These are phyloP conservation scores for Sechiopsis laciniata DNA, from an alignment of 306 rosid genomes.

Conservation along the genomic window DNA sequence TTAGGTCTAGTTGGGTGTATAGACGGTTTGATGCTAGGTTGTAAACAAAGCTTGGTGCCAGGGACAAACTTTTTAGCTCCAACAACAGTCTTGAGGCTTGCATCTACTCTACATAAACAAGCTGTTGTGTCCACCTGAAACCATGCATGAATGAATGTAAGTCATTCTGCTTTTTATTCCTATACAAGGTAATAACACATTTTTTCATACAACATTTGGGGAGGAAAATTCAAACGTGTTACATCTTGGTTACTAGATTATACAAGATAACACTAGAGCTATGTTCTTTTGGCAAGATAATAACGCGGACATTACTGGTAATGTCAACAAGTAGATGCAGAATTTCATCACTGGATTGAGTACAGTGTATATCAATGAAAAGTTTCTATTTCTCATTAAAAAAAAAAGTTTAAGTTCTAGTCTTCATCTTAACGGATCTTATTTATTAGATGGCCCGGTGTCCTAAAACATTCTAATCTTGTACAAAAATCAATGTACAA, in stretches of 20 bases:
- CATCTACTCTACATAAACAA: conserved; percentile 95
- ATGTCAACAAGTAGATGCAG: background rate
- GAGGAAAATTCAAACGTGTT: too few relatives aligned
- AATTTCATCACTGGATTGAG: background rate
- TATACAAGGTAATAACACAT: too few relatives aligned
- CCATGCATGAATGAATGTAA: conserved; percentile 4
- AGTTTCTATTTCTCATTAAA: too few relatives aligned
- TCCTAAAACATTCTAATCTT: too few relatives aligned
- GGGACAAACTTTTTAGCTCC: conserved; percentile 97
- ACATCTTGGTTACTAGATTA: too few relatives aligned
- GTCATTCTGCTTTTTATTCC: background rate
- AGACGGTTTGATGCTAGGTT: conserved; percentile 90
- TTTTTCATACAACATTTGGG: too few relatives aligned
- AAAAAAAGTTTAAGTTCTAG: background rate
- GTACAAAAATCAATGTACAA: too few relatives aligned
- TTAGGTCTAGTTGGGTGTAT: conserved; percentile 59
- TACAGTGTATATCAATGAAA: too few relatives aligned
- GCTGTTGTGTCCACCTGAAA: conserved; percentile 92
- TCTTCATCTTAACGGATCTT: background rate
- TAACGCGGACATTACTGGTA: too few relatives aligned
- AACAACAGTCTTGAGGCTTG: conserved; percentile 84
- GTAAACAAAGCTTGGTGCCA: conserved; percentile 85
- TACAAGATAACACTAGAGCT: too few relatives aligned
- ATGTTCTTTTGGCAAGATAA: too few relatives aligned
- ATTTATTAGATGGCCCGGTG: background rate